Evolutionary conservation across 139 green algal genomes (phyloP), one percentile per base, ranked within the genome.

Genomic region (Medakamo hakoo): DNA sequence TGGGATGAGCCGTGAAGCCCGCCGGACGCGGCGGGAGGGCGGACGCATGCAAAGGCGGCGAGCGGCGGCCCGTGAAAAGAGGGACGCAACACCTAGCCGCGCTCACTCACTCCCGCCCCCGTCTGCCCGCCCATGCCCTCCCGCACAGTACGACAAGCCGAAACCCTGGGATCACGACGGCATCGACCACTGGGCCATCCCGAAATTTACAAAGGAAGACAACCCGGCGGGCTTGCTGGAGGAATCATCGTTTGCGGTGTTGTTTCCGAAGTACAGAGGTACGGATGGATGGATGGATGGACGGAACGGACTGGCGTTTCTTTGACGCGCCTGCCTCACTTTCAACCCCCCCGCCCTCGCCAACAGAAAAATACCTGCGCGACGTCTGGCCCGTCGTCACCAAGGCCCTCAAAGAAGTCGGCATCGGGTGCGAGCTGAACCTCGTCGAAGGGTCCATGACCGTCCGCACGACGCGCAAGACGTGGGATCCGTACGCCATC

Each of bases 241-340:
- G 69, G 93, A 98, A 75, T 91, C 76, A 73, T 95, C 85, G 24
- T 99, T 99, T 76, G 91, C 91, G 30, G 90, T 83, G 0, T 76
- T 99, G 9, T 99, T 98, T 57, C 93, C 93, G 26, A 95, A 98
- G 75, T 99, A 99, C 74, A 76, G 90, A 74, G 88, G 86, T 85
- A 40, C 19, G 18, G 19, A 56, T n/a, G 19, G 19, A 19, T 56
- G 48, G 48, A 16, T 16, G 18, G 19, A 56, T n/a, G 16, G 19
- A 56, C 18, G 18, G 16, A 19, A 56, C 48, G 19, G 19, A 56
- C 19, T 56, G 60, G 19, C 59, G 4, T 14, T 9, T 4, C 27
- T 27, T 19, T 56, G 26, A 28, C 19, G 2, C 4, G 1, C 4
- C 26, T 19, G 23, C 28, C 19, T 2, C 19, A 48, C 3, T 21